Evolutionary conservation across 306 rosid species (phyloP).

Genomic region (Amphicarpaea edgeworthii): DNA sequence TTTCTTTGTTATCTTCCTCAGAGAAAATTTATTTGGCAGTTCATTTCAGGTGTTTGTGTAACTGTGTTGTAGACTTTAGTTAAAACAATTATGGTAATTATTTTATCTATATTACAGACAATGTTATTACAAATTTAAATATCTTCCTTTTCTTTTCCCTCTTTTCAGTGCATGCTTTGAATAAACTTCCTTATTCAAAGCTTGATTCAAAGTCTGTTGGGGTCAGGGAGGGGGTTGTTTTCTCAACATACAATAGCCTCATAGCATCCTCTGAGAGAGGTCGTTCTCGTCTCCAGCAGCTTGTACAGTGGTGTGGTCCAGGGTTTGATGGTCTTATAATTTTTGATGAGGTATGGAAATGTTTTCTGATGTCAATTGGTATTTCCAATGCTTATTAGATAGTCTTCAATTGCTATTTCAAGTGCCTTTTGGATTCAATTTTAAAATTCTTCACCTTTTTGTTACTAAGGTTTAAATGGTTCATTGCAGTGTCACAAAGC

Average conservation of each 20-base stretch:
- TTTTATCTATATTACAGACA: constrained; percentile 25
- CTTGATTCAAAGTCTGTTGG: constrained; percentile 98
- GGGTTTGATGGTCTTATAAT: constrained; percentile 83
- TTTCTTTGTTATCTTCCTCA: constrained; percentile 29
- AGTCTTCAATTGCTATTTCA: constrained; percentile 10
- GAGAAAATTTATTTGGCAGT: constrained; percentile 21
- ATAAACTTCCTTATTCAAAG: constrained; percentile 98
- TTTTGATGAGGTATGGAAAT: constrained; percentile 84
- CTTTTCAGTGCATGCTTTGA: constrained; percentile 94
- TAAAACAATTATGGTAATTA: constrained; percentile 8
- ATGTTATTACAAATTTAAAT: constrained; percentile 37
- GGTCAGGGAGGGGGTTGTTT: constrained; percentile 91
- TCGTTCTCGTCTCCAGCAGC: constrained; percentile 93
- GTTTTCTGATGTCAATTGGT: constrained; percentile 40
- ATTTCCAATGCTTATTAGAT: constrained; percentile 28
- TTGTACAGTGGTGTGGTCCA: constrained; percentile 95
- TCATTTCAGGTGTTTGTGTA: constrained; percentile 22
- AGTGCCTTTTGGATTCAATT: constrained; percentile 46
- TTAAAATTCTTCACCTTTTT: constrained; percentile 39
- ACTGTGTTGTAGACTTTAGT: constrained; percentile 17
- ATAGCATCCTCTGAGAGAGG: constrained; percentile 98
- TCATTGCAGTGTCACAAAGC: constrained; percentile 98
- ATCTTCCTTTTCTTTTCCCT: constrained; percentile 27
- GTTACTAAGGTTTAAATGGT: constrained; percentile 62
- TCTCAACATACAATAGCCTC: constrained; percentile 93